Conservation (phyloP, 768 basidiomycete species). For the Macrolepiota albuminosa region DNA sequence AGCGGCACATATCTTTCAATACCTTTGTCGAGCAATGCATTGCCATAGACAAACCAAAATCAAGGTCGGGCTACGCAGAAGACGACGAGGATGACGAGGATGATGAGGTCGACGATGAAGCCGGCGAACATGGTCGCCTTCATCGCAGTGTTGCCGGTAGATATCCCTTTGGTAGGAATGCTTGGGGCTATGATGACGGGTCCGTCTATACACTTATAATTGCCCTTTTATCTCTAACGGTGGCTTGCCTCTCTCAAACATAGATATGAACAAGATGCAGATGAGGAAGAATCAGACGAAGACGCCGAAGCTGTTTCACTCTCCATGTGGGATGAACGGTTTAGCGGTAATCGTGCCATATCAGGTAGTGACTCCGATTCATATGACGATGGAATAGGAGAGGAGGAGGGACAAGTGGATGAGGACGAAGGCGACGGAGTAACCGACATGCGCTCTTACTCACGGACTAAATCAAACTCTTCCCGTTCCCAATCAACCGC, state of each 20-base stretch:
- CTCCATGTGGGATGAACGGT: constrained; percentile 19
- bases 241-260: too few relatives aligned
- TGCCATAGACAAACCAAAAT: constrained; percentile 74
- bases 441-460: constrained; percentile 56
- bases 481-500: constrained; percentile 40
- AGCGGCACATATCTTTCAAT: constrained; percentile 95
- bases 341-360: constrained; percentile 19
- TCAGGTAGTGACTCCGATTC: constrained; percentile 39
- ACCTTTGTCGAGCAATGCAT: constrained; percentile 98
- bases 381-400: constrained; percentile 24
- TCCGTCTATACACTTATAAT: constrained; percentile 29
- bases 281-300: constrained; percentile 56
- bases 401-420: constrained; percentile 24
- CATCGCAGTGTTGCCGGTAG: constrained; percentile 8
- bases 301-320: constrained; percentile 26
- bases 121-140: not conserved
- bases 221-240: constrained; percentile 2
- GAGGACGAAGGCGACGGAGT: constrained; percentile 41
- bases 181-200: constrained; percentile 58
- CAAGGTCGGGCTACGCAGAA: constrained; percentile 19
- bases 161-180: constrained; percentile 19
- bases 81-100: constrained; percentile 19
- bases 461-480: constrained; percentile 17
- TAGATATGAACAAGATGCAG: constrained; percentile 64
- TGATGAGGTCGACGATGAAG: constrained; percentile 15